Evolutionary conservation across 2,329 filamentous ascomycete genomes (phyloP), one percentile per base, ranked within the genome.

Genomic region (Coccinonectria pachysandricola): DNA sequence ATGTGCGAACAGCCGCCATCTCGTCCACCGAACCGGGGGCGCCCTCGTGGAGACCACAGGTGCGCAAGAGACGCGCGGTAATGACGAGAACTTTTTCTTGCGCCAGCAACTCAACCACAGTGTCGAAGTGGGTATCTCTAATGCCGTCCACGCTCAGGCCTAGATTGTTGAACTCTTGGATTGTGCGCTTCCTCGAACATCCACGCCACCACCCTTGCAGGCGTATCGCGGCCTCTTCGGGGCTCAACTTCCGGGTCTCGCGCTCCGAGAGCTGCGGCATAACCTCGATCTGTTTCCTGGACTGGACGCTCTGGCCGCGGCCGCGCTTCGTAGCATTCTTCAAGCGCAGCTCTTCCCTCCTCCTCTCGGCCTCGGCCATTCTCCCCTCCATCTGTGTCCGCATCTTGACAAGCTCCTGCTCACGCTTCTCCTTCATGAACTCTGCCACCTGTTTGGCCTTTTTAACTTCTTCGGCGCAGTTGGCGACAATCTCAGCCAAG

Each of bases 391-490:
- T 85, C 50, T 86, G 79, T 26, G 71, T 56, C 36, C 75, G 73
- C 49, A 82, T 65, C 45, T 75, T 75, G 40, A 66, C 67, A 30
- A 81, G 69, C 37, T 87, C 79, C 30, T 77, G 75, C 47, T 85
- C 78, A 37, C 83, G 75, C 51, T 79, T 79, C 57, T 83, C 79
- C 54, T 84, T 86, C 62, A 82, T 85, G 31, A 71, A 76, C 51
- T 85, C 81, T 9, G 82, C 82, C n/a, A 87, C 68, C 26, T 80
- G 78, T 61, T 88, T 88, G 27, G 82, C 82, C 37, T 81, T 70
- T 48, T 80, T 76, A 10, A 91, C 83, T 50, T 91, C 83, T 52
- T 86, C 82, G 12, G 83, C 83, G 48, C 83, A 88, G 34, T 74
- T 69, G 24, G 82, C 79, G 4, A 83, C 80, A 21, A 88, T 86